phyloP scores from a whole-genome alignment of 2,329 filamentous ascomycete genomes.

The Alternaria viburni region DNA sequence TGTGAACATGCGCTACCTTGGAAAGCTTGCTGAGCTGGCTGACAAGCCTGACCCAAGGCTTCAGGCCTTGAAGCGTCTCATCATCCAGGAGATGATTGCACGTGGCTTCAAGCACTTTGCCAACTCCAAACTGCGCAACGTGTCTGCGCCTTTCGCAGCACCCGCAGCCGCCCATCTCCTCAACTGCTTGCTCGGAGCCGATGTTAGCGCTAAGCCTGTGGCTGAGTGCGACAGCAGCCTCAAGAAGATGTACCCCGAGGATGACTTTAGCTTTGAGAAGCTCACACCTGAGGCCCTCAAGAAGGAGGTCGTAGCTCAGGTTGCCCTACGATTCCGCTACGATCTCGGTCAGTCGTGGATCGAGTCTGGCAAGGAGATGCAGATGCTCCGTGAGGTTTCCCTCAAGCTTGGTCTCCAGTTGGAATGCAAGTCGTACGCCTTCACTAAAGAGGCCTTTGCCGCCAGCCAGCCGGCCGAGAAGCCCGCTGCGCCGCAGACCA shows the following conservation, averaged over 20 bases:
- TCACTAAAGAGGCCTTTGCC: constrained; percentile 54
- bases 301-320: constrained; percentile 73
- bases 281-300: constrained; percentile 76
- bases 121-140: constrained; percentile 76
- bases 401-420: constrained; percentile 91
- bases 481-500: constrained; percentile 40
- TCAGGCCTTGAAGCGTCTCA: constrained; percentile 76
- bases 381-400: constrained; percentile 86
- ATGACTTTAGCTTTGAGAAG: constrained; percentile 80
- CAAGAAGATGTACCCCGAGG: constrained; percentile 78
- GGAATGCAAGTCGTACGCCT: constrained; percentile 76
- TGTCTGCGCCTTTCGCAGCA: constrained; percentile 81
- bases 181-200: constrained; percentile 86
- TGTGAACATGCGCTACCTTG: constrained; percentile 96
- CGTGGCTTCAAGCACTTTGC: constrained; percentile 94
- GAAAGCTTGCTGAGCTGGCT: constrained; percentile 75
- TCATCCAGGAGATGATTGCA: constrained; percentile 91
- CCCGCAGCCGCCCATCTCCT: constrained; percentile 84
- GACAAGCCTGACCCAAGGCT: constrained; percentile 68
- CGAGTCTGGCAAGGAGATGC: constrained; percentile 71
- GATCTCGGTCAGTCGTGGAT: constrained; percentile 73
- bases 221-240: constrained; percentile 79
- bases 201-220: constrained; percentile 76
- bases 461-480: constrained; percentile 25
- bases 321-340: constrained; percentile 77